A percentile compares a stretch with the other conserved stretches of the same genome.
phyloP scores from a whole-genome alignment of 345 rosid genomes.

The Linum trigynum region DNA sequence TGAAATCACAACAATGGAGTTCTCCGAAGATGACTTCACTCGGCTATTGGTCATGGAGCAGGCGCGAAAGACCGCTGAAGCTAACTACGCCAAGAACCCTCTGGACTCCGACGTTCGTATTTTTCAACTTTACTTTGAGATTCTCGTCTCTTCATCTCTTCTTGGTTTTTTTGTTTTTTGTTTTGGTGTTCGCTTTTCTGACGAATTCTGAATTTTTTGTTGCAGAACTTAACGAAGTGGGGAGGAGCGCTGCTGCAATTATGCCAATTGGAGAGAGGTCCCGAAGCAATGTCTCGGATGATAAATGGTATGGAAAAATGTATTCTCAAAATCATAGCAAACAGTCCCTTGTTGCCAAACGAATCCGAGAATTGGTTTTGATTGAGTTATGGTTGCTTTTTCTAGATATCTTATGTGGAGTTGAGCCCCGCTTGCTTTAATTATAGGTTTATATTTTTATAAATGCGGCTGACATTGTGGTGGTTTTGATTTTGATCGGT shows the following conservation, averaged over 20 bases:
- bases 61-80: constrained; percentile 45
- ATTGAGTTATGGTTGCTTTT: too few relatives aligned
- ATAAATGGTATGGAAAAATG: constrained; percentile 19
- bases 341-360: too few relatives aligned
- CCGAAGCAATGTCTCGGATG: constrained; percentile 32
- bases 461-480: neutral
- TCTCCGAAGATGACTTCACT: constrained; percentile 45
- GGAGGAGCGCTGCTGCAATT: constrained; percentile 57
- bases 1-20: constrained; percentile 34
- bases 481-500: neutral
- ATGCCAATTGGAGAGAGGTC: constrained; percentile 40
- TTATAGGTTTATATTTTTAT: neutral
- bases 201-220: too few relatives aligned
- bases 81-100: constrained; percentile 45
- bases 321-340: too few relatives aligned
- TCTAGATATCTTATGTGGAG: neutral
- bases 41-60: constrained; percentile 46
- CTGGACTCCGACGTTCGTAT: constrained; percentile 48
- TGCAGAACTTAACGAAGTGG: constrained; percentile 43
- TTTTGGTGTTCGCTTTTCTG: neutral
- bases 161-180: neutral
- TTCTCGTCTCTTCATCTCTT: neutral
- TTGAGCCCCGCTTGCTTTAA: neutral
- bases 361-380: too few relatives aligned
- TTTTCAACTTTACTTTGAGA: neutral